Conservation (phyloP, 2,329 filamentous ascomycete species). For the Thielaviopsis ethacetica region DNA sequence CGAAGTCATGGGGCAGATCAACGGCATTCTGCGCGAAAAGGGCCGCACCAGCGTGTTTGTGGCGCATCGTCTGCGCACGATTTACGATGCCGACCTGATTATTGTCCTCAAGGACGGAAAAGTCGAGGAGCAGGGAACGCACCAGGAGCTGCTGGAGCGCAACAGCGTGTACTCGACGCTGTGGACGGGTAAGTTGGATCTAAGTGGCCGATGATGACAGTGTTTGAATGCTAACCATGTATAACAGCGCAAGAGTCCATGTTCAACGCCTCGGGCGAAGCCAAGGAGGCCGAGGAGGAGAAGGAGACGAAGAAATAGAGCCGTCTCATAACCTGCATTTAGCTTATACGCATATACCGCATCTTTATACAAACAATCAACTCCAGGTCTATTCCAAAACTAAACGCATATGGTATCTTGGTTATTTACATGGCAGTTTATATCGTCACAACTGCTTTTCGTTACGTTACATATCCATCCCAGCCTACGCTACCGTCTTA, state of each 20-base stretch:
- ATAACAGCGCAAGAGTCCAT: constrained; percentile 44
- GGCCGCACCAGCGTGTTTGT: constrained; percentile 84
- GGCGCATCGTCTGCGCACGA: constrained; percentile 79
- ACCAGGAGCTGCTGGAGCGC: constrained; percentile 63
- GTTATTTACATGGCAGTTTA: too few relatives aligned
- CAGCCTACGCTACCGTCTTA: background rate
- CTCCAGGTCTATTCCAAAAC: too few relatives aligned
- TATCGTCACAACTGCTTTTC: too few relatives aligned
- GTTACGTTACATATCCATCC: background rate
- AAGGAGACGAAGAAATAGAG: background rate
- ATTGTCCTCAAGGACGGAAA: constrained; percentile 73
- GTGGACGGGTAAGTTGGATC: constrained; percentile 59
- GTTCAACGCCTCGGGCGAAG: constrained; percentile 18
- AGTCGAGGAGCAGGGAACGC: constrained; percentile 81
- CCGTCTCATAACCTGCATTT: background rate
- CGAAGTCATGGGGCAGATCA: constrained; percentile 79
- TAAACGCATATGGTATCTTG: too few relatives aligned
- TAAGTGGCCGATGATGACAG: background rate
- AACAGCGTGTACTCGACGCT: constrained; percentile 74
- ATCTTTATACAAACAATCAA: background rate
- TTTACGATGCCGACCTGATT: constrained; percentile 84
- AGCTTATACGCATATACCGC: background rate
- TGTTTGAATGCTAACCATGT: constrained; percentile 12
- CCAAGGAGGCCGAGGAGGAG: background rate
- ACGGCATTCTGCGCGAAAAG: constrained; percentile 80